Conservation (phyloP, 208 protist genomes). For the Crithidia expoeki region DNA sequence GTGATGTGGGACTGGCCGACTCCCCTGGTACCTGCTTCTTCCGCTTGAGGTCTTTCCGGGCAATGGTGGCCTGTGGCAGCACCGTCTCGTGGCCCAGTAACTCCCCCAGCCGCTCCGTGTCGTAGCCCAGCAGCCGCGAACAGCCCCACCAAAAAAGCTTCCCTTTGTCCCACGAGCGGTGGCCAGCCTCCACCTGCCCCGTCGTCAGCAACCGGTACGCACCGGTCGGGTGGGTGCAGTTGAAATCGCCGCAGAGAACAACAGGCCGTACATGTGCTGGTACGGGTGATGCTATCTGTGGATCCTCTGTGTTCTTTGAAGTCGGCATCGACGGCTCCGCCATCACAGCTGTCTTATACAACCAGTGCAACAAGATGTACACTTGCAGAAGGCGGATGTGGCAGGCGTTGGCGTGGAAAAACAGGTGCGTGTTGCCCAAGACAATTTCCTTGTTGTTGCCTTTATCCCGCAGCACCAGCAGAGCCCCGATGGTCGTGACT, state of each 20-base stretch:
- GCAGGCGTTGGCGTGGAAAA: conserved; percentile 90
- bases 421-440: conserved; percentile 92
- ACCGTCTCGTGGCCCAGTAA: conserved; percentile 27
- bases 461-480: conserved; percentile 49
- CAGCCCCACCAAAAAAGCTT: conserved; percentile 87
- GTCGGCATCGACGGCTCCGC: background rate
- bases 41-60: conserved; percentile 22
- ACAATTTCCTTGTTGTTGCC: conserved; percentile 59
- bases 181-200: conserved; percentile 57
- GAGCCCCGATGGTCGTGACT: conserved; percentile 61
- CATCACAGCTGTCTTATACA: conserved; percentile 22
- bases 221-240: conserved; percentile 84
- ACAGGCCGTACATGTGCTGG: conserved; percentile 26
- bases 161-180: conserved; percentile 88
- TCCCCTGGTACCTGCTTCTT: conserved; percentile 9
- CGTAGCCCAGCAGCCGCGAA: conserved; percentile 67
- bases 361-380: conserved; percentile 62
- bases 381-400: conserved; percentile 91
- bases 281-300: too few relatives aligned
- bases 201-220: conserved; percentile 83
- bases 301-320: too few relatives aligned
- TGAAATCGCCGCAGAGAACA: conserved; percentile 89
- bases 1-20: conserved; percentile 1
- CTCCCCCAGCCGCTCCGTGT: conserved; percentile 42
- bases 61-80: conserved; percentile 16